Conservation (phyloP, 2,329 filamentous ascomycete genomes). For the Verticillium isaacii region DNA sequence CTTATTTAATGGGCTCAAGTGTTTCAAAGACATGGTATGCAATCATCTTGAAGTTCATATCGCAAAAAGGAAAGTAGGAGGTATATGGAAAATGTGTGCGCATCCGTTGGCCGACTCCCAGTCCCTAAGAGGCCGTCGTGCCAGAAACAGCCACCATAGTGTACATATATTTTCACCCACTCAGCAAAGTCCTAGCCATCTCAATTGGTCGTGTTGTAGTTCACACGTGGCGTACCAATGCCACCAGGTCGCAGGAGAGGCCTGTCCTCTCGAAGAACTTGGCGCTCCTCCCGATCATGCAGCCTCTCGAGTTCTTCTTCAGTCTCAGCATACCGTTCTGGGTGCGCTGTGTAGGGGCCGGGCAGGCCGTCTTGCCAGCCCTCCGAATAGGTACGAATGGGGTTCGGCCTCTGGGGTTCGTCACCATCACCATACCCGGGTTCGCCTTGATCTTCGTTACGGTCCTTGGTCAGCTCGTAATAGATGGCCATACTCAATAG, state of each 20-base stretch:
- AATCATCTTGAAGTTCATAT: conserved; percentile 11
- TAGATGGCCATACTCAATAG: conserved; percentile 76
- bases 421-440: neutral
- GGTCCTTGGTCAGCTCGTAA: conserved; percentile 55
- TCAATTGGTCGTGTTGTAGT: conserved; percentile 27
- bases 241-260: conserved; percentile 45
- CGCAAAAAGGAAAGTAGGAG: neutral
- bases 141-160: neutral
- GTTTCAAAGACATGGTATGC: neutral
- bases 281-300: conserved; percentile 44
- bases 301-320: conserved; percentile 47
- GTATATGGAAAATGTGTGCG: neutral
- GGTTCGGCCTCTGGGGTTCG: conserved; percentile 26
- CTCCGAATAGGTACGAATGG: conserved; percentile 41
- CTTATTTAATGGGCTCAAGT: neutral
- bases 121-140: neutral
- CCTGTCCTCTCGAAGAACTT: conserved; percentile 44
- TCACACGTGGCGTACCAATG: conserved; percentile 39
- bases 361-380: conserved; percentile 47
- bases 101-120: neutral
- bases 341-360: conserved; percentile 46
- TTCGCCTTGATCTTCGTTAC: conserved; percentile 19
- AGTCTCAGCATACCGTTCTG: conserved; percentile 46
- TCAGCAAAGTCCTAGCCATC: neutral
- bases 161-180: neutral